Evolutionary conservation across 176 grass and related monocot genomes (phyloP).

Genomic region (Hsuehochloa calcarea): DNA sequence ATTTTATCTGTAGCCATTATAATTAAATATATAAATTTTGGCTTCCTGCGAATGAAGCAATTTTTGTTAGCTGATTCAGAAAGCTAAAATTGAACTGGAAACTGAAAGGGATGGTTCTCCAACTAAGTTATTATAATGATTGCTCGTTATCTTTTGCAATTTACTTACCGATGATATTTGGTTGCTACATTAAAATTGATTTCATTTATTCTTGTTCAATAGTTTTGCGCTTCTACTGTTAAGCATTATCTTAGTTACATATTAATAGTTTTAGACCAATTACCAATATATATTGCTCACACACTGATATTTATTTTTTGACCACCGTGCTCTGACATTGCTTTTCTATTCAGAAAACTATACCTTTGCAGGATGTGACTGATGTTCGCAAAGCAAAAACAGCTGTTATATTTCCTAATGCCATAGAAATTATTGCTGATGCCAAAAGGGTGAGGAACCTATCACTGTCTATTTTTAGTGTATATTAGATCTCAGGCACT

Average conservation of each 20-base stretch:
- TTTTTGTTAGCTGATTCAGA: not conserved
- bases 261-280: not conserved
- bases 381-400: conserved; percentile 97
- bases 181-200: conserved; percentile 24
- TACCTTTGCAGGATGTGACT: conserved; percentile 75
- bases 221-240: not conserved
- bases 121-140: conserved; percentile 13
- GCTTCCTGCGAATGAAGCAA: not conserved
- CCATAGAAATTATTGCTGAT: conserved; percentile 90
- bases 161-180: not conserved
- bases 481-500: conserved; percentile 27
- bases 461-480: conserved; percentile 23
- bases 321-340: conserved; percentile 19
- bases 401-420: conserved; percentile 91
- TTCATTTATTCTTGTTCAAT: not conserved
- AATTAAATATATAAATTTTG: not conserved
- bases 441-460: conserved; percentile 71
- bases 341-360: conserved; percentile 73
- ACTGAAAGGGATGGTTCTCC: not conserved
- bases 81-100: conserved; percentile 16
- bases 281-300: not conserved
- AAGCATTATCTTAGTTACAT: conserved; percentile 5
- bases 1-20: conserved; percentile 21
- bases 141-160: not conserved
- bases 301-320: not conserved